Evolutionary conservation across 129 eudicot species (phyloP).

Genomic region (Helianthus tuberosus): DNA sequence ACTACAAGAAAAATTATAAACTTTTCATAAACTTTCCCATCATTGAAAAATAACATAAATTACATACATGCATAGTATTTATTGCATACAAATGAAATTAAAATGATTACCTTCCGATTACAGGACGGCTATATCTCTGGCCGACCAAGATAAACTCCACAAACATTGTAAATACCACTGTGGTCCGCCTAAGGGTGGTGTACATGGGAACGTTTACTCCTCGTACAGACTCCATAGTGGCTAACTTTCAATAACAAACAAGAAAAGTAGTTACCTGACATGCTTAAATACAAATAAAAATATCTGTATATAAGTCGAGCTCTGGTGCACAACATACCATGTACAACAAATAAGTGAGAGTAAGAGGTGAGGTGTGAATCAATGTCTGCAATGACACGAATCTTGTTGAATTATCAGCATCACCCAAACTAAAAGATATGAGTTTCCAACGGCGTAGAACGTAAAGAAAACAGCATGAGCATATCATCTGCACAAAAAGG

Average conservation of each 20-base stretch:
- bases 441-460: conserved; percentile 63
- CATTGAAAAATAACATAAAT: too few relatives aligned
- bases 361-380: conserved; percentile 77
- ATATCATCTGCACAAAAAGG: conserved; percentile 69
- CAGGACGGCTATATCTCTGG: conserved; percentile 71
- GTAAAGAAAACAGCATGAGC: conserved; percentile 81
- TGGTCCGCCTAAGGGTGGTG: conserved; percentile 93
- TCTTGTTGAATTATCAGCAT: conserved; percentile 51
- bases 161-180: conserved; percentile 95
- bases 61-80: not conserved
- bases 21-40: too few relatives aligned
- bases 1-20: too few relatives aligned
- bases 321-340: conserved; percentile 57
- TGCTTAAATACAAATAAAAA: conserved; percentile 19
- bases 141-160: conserved; percentile 73
- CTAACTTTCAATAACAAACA: conserved; percentile 69
- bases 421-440: conserved; percentile 61
- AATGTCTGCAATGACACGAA: conserved; percentile 70
- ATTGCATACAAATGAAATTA: not conserved
- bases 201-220: conserved; percentile 99
- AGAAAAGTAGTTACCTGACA: conserved; percentile 12
- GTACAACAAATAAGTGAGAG: conserved; percentile 86
- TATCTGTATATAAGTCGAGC: not conserved
- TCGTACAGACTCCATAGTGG: conserved; percentile 92
- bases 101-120: conserved; percentile 74